Evolutionary conservation across 1,284 basidiomycete genomes (phyloP), one percentile per base, ranked within the genome.

Genomic region (Pseudomicrostroma phylloplanum): DNA sequence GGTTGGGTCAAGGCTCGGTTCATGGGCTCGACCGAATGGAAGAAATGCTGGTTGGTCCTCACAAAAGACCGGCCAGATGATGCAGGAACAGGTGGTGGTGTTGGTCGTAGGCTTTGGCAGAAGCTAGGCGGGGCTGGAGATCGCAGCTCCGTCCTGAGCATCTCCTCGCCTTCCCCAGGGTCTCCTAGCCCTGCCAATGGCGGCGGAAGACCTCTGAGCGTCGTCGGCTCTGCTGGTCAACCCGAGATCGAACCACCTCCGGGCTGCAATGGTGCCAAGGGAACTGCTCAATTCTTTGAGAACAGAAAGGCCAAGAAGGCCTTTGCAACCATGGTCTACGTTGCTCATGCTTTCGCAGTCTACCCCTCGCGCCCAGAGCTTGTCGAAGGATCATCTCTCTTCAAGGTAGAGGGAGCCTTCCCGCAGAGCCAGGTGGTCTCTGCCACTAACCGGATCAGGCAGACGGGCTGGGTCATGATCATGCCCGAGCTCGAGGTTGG

Each of bases 1-100:
- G 93, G 93, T 2, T 94, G 91, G 90, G 89, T 92, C 46, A 86
- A 89, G 67, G 86, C 93, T 26, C 87, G 96, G 51, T 85, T 96
- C 57, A 90, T 93, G 56, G 93, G 93, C 17, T 91, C 93, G 72
- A 94, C 90, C 0, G 92, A 96, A 71, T 98, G 94, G 94, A 92
- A 92, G 73, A 85, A 86, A 56, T 84, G 93, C 60, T 98, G 91
- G 90, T 87, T 92, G 83, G 86, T 89, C 6, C 82, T 96, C 15
- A 69, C 69, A 48, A 70, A 67, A 46, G 25, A 25, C 9, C 40
- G 55, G 21, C 53, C 62, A n/a, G 59, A 62, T 19, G 59, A 48
- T 21, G 62, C 41, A 17, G 54, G 49, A 2, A 36, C 55, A 39
- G 39, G 40, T n/a, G 53, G 54, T 17, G 54, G 59, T 36, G 49